phyloP scores from a whole-genome alignment of 1,284 basidiomycete species.

The Mycena sp. region DNA sequence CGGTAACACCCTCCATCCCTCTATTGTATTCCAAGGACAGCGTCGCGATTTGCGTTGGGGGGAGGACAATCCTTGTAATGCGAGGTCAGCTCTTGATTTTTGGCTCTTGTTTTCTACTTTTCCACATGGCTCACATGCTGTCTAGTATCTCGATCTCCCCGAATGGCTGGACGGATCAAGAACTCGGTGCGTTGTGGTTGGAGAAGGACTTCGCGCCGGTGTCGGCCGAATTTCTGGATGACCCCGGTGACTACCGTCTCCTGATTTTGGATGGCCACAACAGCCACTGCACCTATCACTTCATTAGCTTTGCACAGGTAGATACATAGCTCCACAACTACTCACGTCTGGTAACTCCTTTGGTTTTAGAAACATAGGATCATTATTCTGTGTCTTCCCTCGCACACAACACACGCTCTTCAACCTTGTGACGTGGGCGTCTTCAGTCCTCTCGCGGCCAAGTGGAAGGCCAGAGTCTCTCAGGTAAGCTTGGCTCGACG shows the following conservation, averaged over 20 bases:
- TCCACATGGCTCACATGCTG: too few species aligned
- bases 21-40: too few species aligned
- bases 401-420: slow-evolving; percentile 14
- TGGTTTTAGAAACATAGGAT: slow-evolving; percentile 10
- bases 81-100: slow-evolving; percentile 8
- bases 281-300: too few species aligned
- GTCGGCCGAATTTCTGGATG: too few species aligned
- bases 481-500: background rate
- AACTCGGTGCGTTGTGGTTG: slow-evolving; percentile 40
- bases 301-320: slow-evolving; percentile 9
- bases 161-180: slow-evolving; percentile 32
- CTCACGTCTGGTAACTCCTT: background rate
- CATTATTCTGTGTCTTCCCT: slow-evolving; percentile 10
- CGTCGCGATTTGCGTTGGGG: slow-evolving; percentile 16
- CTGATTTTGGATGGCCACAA: too few species aligned
- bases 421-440: slow-evolving; percentile 16
- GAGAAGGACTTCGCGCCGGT: too few species aligned
- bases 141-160: slow-evolving; percentile 15
- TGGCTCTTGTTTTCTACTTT: background rate
- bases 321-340: background rate
- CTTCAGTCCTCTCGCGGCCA: slow-evolving; percentile 5
- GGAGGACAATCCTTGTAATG: slow-evolving; percentile 11
- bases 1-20: too few species aligned
- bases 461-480: slow-evolving; percentile 28
- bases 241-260: too few species aligned